Base-by-base conservation (phyloP, 768 basidiomycete species). In the Coprinopsis sp. region DNA sequence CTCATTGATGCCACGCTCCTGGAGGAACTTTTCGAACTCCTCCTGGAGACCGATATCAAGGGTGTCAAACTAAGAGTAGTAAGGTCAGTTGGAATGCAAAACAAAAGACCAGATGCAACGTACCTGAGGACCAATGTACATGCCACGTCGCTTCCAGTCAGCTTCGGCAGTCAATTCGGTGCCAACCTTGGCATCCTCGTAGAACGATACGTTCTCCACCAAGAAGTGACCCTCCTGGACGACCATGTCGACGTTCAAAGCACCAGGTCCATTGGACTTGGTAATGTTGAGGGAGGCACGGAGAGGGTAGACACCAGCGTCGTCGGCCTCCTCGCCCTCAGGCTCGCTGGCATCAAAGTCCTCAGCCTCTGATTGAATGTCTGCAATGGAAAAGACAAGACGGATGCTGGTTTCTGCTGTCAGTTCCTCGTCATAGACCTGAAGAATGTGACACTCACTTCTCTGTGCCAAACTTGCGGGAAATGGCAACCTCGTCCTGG, bases 111-210 rank as follows among this genome's bases (percentile, higher is more conserved):
- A 16, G 10, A 11, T 21, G 22, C n/a, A 21, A 53, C 69, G 49
- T 54, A 88, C 82, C 72, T 87, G 82, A 42, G 94, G 95, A 1
- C 95, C 95, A 60, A 95, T 82, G 74, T 96, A 98, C 53, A 88
- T 69, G 2, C 88, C 91, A 16, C 93, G 79, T 37, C 94, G 81
- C 63, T 86, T 87, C 91, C 90, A 97, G 69, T 97, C 93, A 6
- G 88, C 86, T 53, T 98, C 92, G 6, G 89, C 84, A 11, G 82
- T 89, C 55, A 89, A 65, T 6, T 86, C 87, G 12, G 79, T 83
- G 11, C 83, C 92, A 11, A 88, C 55, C 58, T 79, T 75, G 24
- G 72, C 68, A 54, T 92, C 88, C 1, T 71, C 63, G 67, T 95
- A 97, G 73, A 74, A 92, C 2, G 93, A 81, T 51, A 94, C 79